Percentiles rank a stretch among this genome's conserved stretches.
Evolutionary conservation across 495 filamentous ascomycete species (phyloP).

Genomic region (Hypoxylon rickii): DNA sequence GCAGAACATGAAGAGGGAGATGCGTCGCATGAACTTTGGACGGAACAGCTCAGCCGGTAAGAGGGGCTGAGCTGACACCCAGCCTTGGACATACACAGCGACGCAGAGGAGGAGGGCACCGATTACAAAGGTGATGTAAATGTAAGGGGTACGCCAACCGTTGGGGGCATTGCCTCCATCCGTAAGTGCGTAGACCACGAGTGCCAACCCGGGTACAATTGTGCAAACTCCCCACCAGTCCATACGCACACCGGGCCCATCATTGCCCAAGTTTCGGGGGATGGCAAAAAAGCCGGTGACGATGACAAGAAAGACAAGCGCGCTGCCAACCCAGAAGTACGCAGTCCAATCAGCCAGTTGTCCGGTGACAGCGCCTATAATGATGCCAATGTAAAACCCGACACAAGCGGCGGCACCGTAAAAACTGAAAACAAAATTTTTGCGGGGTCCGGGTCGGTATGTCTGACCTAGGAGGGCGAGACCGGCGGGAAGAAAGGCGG

Average conservation of each 20-base stretch:
- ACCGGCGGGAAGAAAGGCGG: slow-evolving; percentile 76
- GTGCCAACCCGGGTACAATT: slow-evolving; percentile 67
- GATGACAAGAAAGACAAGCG: slow-evolving; percentile 49
- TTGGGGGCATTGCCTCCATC: slow-evolving; percentile 70
- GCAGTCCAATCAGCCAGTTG: slow-evolving; percentile 70
- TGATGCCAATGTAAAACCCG: slow-evolving; percentile 83
- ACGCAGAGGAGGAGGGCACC: slow-evolving; percentile 60
- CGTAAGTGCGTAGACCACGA: slow-evolving; percentile 80
- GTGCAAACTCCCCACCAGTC: slow-evolving; percentile 71
- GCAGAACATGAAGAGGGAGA: slow-evolving; percentile 71
- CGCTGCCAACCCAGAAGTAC: slow-evolving; percentile 80
- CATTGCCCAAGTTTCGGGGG: slow-evolving; percentile 63
- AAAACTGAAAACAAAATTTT: slow-evolving; percentile 82
- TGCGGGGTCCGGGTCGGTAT: slow-evolving; percentile 82
- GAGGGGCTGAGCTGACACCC: slow-evolving; percentile 72
- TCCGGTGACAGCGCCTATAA: slow-evolving; percentile 72
- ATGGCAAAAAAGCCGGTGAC: slow-evolving; percentile 66
- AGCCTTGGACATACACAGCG: slow-evolving; percentile 76
- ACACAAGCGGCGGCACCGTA: slow-evolving; percentile 79
- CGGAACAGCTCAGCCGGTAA: slow-evolving; percentile 76
- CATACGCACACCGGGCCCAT: slow-evolving; percentile 49
- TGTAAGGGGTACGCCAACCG: slow-evolving; percentile 76
- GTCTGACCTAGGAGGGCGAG: slow-evolving; percentile 79
- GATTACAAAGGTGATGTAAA: slow-evolving; percentile 62
- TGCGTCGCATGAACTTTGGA: slow-evolving; percentile 71